Base-by-base conservation (phyloP, 169 alveolate species). In the Plasmodium billcollinsi region DNA sequence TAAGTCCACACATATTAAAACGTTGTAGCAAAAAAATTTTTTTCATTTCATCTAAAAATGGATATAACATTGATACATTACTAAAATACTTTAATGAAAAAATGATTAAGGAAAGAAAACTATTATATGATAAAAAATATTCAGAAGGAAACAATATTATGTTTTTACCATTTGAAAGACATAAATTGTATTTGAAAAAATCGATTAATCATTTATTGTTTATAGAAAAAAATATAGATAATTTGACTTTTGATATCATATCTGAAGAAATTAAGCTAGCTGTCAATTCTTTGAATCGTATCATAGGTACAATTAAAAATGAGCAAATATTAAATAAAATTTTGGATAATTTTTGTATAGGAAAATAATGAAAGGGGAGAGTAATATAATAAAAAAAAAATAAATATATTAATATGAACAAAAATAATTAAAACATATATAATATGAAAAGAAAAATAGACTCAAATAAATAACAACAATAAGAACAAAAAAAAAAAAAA, bases 161-260 rank as follows among this genome's bases (percentile, higher is more conserved):
- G 24, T 75, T 75, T 9, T 47, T 75, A 9, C 89, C 89, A 8
- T 75, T 75, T 67, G 89, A 75, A 43, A 52, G 89, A 39, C 89
- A 75, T 39, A 75, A 75, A 69, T 20, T 69, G 6, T 54, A 75
- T 54, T 54, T 75, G 54, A 47, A 67, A 26, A 29, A 69, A 56
- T 24, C 89, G 14, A 9, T 75, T 20, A 75, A 63, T 9, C 89
- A 75, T 67, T 67, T 75, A 39, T 26, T 47, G 0, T 75, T 56
- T 63, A 65, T 75, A 63, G 26, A 75, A 39, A 24, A 54, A 56
- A 65, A 49, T 29, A 47, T 14, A 14, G 6, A 39, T 4, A n/a
- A 56, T 52, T 7, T 75, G n/a, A 26, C 74, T 0, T 75, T 75
- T 49, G 89, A 75, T 7, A 75, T 75, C 1, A 63, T 75, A 29